Percentiles rank a stretch among this genome's conserved stretches.
These are phyloP conservation scores for Przewalskia tangutica DNA, from an alignment of 257 asterid genomes.

Conservation along the genomic window DNA sequence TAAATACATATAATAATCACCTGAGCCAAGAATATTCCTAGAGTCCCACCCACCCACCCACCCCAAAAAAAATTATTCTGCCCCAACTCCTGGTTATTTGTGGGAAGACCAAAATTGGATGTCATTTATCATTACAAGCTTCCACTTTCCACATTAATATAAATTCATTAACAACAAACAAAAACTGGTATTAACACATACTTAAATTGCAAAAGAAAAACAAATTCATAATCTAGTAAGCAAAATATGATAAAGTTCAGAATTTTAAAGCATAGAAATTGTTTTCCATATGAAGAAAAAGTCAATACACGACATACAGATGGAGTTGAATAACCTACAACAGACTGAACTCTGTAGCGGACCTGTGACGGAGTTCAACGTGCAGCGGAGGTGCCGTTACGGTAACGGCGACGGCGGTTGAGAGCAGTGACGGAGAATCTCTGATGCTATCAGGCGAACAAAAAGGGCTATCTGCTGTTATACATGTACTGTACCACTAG, in stretches of 20 bases:
- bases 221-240: background rate
- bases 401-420: background rate
- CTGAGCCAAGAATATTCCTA: background rate
- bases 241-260: background rate
- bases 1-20: background rate
- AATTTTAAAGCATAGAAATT: background rate
- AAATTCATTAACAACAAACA: background rate
- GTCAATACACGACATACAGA: background rate
- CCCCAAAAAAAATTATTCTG: background rate
- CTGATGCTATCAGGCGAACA: background rate
- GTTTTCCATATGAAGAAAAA: background rate
- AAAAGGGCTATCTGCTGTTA: constrained; percentile 1
- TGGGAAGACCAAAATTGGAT: background rate
- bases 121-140: background rate
- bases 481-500: too few relatives aligned
- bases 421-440: background rate
- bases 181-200: background rate
- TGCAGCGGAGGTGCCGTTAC: background rate
- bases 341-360: background rate
- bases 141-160: background rate
- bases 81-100: background rate
- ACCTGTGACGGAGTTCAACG: background rate
- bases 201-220: background rate
- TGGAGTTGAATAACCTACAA: background rate
- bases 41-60: background rate